Conservation (phyloP, 441 rosid genomes). For the Adansonia madagascariensis region DNA sequence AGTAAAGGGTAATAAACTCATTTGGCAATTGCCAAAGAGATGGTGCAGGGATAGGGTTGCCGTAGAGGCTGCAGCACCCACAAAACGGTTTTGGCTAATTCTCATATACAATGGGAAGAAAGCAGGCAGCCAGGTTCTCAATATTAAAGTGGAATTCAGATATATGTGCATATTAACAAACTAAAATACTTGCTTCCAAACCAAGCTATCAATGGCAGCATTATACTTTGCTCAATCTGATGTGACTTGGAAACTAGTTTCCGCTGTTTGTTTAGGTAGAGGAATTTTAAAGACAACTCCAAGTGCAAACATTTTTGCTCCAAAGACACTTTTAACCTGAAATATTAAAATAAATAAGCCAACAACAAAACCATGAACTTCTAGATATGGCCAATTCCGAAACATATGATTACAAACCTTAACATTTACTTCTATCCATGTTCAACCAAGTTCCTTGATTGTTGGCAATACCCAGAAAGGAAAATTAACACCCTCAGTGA, state of each 20-base stretch:
- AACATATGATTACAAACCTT: slow-evolving; percentile 51
- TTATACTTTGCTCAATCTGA: slow-evolving; percentile 95
- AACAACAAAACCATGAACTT: slow-evolving; percentile 25
- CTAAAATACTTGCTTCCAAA: slow-evolving; percentile 81
- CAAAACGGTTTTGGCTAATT: neutral
- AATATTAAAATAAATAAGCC: slow-evolving; percentile 27
- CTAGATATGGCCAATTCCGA: neutral
- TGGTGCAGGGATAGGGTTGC: neutral
- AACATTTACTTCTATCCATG: slow-evolving; percentile 94
- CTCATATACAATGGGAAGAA: neutral
- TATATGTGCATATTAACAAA: slow-evolving; percentile 10
- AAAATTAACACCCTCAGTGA: slow-evolving; percentile 95
- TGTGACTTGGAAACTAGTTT: slow-evolving; percentile 95
- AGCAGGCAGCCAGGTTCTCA: neutral
- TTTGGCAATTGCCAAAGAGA: neutral
- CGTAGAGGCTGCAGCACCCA: neutral
- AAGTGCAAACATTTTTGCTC: slow-evolving; percentile 98
- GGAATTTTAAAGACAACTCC: slow-evolving; percentile 97
- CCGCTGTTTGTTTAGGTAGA: slow-evolving; percentile 96
- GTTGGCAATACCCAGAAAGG: slow-evolving; percentile 95
- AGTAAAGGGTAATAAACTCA: neutral
- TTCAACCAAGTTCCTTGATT: slow-evolving; percentile 94
- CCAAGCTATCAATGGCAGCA: slow-evolving; percentile 92
- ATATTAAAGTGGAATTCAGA: neutral
- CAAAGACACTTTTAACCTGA: slow-evolving; percentile 98